Evolutionary conservation across 495 filamentous ascomycete genomes (phyloP).

Genomic region (Hamigera avellanea): DNA sequence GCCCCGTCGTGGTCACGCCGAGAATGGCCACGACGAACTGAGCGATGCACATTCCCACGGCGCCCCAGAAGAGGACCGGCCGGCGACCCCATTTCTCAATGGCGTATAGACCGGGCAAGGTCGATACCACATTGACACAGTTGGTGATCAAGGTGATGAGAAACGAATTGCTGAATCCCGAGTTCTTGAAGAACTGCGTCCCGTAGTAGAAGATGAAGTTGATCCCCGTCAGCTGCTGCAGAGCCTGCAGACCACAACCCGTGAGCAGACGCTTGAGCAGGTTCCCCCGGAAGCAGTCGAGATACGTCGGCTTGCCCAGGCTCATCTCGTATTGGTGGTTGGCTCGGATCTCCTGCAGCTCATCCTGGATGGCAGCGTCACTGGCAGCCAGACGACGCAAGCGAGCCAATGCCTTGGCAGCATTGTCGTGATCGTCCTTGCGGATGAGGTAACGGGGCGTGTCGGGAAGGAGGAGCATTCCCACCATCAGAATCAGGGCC

Average conservation of each 20-base stretch:
- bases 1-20: conserved; percentile 36
- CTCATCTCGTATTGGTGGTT: conserved; percentile 62
- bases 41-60: conserved; percentile 67
- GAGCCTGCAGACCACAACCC: conserved; percentile 58
- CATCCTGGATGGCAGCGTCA: conserved; percentile 51
- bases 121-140: conserved; percentile 74
- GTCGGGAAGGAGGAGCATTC: conserved; percentile 69
- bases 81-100: conserved; percentile 77
- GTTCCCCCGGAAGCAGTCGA: conserved; percentile 55
- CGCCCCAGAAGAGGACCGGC: conserved; percentile 66
- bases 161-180: conserved; percentile 62
- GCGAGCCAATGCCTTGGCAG: conserved; percentile 23
- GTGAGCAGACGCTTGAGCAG: conserved; percentile 50
- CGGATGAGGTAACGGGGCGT: conserved; percentile 76
- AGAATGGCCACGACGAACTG: conserved; percentile 79
- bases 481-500: conserved; percentile 60
- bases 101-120: conserved; percentile 68
- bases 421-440: conserved; percentile 14
- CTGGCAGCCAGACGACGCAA: conserved; percentile 37
- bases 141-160: conserved; percentile 70
- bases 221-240: conserved; percentile 73
- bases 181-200: conserved; percentile 62
- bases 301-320: conserved; percentile 46
- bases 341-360: conserved; percentile 64
- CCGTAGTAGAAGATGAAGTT: conserved; percentile 93